phyloP scores from a whole-genome alignment of 2,329 filamentous ascomycete genomes.

The Scytalidium sp. region DNA sequence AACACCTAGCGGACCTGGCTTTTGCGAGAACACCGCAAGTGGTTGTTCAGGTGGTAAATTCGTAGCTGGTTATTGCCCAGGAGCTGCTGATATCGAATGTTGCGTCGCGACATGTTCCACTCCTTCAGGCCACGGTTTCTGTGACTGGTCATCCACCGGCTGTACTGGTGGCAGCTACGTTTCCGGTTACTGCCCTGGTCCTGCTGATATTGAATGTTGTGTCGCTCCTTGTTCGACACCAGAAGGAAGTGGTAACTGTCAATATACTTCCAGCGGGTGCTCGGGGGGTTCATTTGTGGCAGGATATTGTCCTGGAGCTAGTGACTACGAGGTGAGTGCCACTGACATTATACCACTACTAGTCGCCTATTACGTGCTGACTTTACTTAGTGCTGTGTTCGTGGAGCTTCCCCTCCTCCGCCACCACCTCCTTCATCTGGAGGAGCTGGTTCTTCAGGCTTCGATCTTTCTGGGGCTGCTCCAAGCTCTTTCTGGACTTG shows the following conservation, averaged over 20 bases:
- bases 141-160: slow-evolving; percentile 8
- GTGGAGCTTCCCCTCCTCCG: not conserved
- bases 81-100: slow-evolving; percentile 14
- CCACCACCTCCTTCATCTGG: too few species aligned
- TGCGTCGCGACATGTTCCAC: slow-evolving; percentile 16
- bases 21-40: slow-evolving; percentile 7
- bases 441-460: slow-evolving; percentile 4
- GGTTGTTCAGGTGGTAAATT: slow-evolving; percentile 9
- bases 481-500: slow-evolving; percentile 13
- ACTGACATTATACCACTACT: too few species aligned
- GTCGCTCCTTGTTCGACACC: slow-evolving; percentile 12
- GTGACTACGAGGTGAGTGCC: too few species aligned
- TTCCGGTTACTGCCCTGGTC: slow-evolving; percentile 13
- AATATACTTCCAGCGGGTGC: slow-evolving; percentile 10
- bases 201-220: slow-evolving; percentile 17
- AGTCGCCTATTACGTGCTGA: too few species aligned
- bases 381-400: slow-evolving; percentile 17
- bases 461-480: slow-evolving; percentile 13
- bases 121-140: slow-evolving; percentile 8
- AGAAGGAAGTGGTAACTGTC: slow-evolving; percentile 10
- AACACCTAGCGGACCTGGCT: slow-evolving; percentile 4
- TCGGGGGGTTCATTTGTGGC: slow-evolving; percentile 8
- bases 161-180: slow-evolving; percentile 13
- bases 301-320: slow-evolving; percentile 14
- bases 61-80: slow-evolving; percentile 13